These are phyloP conservation scores for Globisporangium splendens DNA, from an alignment of 352 stramenopile species.

Conservation along the genomic window DNA sequence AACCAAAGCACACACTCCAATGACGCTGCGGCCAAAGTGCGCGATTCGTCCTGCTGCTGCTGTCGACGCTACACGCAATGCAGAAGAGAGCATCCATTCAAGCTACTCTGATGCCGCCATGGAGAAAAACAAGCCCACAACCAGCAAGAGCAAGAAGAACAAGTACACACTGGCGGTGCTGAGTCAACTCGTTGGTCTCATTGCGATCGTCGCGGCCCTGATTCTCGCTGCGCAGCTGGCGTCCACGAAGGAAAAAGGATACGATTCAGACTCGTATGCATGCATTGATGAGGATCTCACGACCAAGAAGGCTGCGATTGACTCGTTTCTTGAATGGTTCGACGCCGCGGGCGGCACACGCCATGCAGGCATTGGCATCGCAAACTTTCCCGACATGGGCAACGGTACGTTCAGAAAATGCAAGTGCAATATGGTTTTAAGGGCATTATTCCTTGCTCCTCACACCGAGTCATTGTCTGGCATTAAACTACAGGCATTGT, in stretches of 20 bases:
- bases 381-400: constrained; percentile 32
- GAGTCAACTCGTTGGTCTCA: background rate
- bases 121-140: too few relatives aligned
- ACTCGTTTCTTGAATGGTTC: constrained; percentile 47
- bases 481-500: constrained; percentile 19
- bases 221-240: background rate
- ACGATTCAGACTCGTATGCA: too few relatives aligned
- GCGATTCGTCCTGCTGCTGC: too few relatives aligned
- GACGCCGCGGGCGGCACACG: constrained; percentile 20
- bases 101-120: too few relatives aligned
- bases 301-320: background rate
- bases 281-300: background rate
- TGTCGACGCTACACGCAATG: too few relatives aligned
- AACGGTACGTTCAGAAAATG: constrained; percentile 16
- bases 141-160: too few relatives aligned
- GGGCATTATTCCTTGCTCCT: too few relatives aligned
- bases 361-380: constrained; percentile 21
- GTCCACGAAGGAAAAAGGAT: too few relatives aligned
- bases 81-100: too few relatives aligned
- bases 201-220: background rate
- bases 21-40: too few relatives aligned
- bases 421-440: background rate
- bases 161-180: too few relatives aligned
- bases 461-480: background rate
- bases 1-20: too few relatives aligned